Evolutionary conservation across 371 early-diverging fungal genomes (phyloP).

Genomic region (Zychaea mexicana): DNA sequence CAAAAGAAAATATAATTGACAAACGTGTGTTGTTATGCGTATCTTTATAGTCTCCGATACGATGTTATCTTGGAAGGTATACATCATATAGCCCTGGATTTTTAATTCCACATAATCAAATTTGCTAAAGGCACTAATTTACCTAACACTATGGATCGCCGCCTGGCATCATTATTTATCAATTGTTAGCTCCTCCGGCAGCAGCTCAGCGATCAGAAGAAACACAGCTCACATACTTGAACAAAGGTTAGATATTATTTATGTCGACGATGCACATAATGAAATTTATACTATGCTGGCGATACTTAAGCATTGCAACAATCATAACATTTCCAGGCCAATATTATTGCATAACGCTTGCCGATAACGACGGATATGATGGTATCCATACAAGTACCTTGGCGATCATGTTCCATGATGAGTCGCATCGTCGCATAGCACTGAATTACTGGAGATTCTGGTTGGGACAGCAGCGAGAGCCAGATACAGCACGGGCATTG

Average conservation of each 20-base stretch:
- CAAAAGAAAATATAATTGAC: neutral
- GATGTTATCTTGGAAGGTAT: conserved; percentile 30
- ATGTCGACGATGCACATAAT: too few species aligned
- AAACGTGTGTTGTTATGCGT: neutral
- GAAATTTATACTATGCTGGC: too few species aligned
- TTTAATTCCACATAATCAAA: neutral
- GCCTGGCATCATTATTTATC: neutral
- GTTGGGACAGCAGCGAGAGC: conserved; percentile 67
- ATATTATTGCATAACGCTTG: conserved; percentile 17
- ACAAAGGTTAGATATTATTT: conserved; percentile 41
- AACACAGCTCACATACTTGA: conserved; percentile 55
- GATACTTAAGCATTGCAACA: too few species aligned
- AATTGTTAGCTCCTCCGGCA: conserved; percentile 39
- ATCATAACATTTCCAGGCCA: conserved; percentile 7
- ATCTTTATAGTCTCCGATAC: conserved; percentile 19
- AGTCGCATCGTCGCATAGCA: conserved; percentile 65
- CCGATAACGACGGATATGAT: conserved; percentile 23
- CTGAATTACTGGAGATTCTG: conserved; percentile 78
- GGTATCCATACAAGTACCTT: conserved; percentile 60
- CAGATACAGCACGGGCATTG: conserved; percentile 53
- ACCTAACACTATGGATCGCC: neutral
- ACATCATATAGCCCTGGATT: neutral
- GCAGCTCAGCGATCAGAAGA: conserved; percentile 56
- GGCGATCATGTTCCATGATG: conserved; percentile 74
- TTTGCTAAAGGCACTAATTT: neutral